phyloP scores from a whole-genome alignment of 345 rosid species.

The Luvunga scandens region DNA sequence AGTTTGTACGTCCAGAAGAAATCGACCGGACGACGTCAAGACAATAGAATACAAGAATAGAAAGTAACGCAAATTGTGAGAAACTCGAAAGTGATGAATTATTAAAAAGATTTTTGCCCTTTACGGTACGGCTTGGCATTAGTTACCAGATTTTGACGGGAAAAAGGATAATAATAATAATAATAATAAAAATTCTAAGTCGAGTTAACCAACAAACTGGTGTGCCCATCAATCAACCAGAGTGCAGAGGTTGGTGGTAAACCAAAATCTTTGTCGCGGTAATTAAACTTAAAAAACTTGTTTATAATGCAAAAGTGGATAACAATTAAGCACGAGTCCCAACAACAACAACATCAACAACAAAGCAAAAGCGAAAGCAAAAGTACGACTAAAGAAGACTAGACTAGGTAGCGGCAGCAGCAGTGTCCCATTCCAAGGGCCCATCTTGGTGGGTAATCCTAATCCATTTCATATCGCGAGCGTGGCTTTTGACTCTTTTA shows the following conservation, averaged over 20 bases:
- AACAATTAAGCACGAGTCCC: background rate
- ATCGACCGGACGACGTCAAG: background rate
- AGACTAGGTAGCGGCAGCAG: background rate
- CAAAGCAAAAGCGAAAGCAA: background rate
- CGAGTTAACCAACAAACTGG: too few species aligned
- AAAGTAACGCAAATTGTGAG: background rate
- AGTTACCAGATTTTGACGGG: background rate
- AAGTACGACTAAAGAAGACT: too few species aligned
- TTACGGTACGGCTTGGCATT: background rate
- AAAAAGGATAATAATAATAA: too few species aligned
- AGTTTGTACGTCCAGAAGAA: background rate
- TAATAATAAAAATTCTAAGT: too few species aligned
- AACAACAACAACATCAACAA: background rate
- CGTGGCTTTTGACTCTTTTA: background rate
- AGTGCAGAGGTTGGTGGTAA: background rate
- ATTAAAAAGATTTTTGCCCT: background rate
- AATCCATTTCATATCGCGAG: background rate
- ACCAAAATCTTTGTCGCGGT: background rate
- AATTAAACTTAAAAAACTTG: background rate
- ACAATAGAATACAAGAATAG: background rate
- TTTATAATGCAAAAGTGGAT: background rate
- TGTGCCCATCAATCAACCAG: background rate
- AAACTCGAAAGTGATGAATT: background rate
- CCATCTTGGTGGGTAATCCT: background rate
- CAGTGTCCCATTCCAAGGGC: background rate